Percentiles rank a stretch among this genome's conserved stretches.
These are phyloP conservation scores for Neurospora intermedia DNA, from an alignment of 495 filamentous ascomycete genomes.

Conservation along the genomic window DNA sequence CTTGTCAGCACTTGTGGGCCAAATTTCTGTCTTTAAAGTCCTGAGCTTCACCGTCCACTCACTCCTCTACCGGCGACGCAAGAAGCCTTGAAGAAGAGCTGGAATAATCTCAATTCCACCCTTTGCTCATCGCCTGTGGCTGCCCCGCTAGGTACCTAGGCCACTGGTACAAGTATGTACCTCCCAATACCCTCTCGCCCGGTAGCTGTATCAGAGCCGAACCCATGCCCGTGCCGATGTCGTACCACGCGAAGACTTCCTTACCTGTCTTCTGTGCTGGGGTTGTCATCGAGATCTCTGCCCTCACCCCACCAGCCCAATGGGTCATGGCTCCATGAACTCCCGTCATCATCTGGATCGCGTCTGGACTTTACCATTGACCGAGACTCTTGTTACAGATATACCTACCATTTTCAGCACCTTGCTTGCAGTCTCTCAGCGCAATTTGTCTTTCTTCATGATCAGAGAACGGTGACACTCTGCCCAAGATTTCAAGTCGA, in stretches of 20 bases:
- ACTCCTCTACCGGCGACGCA: neutral
- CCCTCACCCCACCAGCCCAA: constrained; percentile 18
- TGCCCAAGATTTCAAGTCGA: neutral
- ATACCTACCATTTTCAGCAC: neutral
- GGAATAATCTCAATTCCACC: neutral
- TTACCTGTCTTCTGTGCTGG: constrained; percentile 8
- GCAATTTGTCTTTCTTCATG: neutral
- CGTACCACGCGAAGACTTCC: constrained; percentile 16
- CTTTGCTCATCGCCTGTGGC: neutral
- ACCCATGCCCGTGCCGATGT: constrained; percentile 14
- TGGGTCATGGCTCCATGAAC: constrained; percentile 17
- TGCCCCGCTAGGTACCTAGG: neutral
- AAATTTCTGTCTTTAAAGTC: neutral
- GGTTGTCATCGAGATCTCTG: constrained; percentile 27
- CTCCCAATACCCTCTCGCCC: constrained; percentile 6
- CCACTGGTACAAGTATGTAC: neutral
- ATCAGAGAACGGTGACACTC: neutral
- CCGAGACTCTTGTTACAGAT: constrained; percentile 1
- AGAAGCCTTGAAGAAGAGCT: neutral
- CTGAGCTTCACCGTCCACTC: neutral
- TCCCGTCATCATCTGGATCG: constrained; percentile 15
- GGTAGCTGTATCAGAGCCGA: neutral
- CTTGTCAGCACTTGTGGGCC: neutral
- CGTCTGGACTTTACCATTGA: constrained; percentile 23
- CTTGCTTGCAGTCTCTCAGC: neutral